Evolutionary conservation across 306 rosid species (phyloP), one percentile per base, ranked within the genome.

Genomic region (Malus sylvestris): DNA sequence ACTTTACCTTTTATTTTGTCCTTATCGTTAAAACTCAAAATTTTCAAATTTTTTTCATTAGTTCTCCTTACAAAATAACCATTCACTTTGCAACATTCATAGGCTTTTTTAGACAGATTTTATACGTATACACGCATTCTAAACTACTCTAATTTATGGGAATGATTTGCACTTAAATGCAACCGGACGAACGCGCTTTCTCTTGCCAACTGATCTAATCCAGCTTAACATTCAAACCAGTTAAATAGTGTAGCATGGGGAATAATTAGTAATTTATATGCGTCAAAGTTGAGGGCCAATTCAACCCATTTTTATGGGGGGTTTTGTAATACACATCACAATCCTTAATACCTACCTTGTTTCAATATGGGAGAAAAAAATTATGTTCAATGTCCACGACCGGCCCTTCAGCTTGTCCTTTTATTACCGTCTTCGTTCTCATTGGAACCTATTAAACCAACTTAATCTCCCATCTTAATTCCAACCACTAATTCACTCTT

Each of bases 391-490:
- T 45, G 46, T 35, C 45, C 27, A 18, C 53, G 70, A 63, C 78
- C 70, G 78, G 78, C 78, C 78, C 29, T 18, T 46, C 16, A 45
- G 30, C 62, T 45, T 74, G 78, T 74, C 70, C 58, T 62, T 74
- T 74, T 62, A 38, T 63, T 13, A 29, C 22, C 61, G 78, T 62
- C 61, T 27, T 23, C 60, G 13, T 35, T 60, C 63, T 60, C 42
- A 9, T 8, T n/a, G 45, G 13, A 44, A 42, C 69, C 69, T 60
- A 60, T 60, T 59, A 73, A 42, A 42, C 58, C 57, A 33, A 14
- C 57, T 14, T 69, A 51, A 51, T 45, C 64, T 35, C 35, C 23
- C 35, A 52, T 11, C 66, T 32, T 67, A 9, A 32, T 27, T 40
- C 57, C 78, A 65, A 55, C 10, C 22, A 38, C 40, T 64, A 30